phyloP scores from a whole-genome alignment of 495 filamentous ascomycete species.

The Podospora pseudocomata region DNA sequence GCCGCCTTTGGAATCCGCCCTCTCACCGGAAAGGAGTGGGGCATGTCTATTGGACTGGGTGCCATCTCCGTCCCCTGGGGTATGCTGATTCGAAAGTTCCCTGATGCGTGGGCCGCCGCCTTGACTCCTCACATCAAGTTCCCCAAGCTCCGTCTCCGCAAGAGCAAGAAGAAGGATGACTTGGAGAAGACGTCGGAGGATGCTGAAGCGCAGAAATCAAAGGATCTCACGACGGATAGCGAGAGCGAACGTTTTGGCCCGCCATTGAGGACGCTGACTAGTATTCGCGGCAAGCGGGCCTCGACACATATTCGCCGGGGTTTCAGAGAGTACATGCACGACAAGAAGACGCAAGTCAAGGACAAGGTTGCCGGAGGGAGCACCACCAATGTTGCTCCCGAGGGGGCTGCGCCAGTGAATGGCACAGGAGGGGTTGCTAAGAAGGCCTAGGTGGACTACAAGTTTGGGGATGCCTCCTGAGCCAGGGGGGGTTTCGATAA shows the following conservation, averaged over 20 bases:
- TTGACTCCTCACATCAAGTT: constrained; percentile 21
- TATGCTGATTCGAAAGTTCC: constrained; percentile 57
- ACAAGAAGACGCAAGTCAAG: constrained; percentile 30
- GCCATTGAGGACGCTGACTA: constrained; percentile 26
- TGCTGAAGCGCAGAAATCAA: not conserved
- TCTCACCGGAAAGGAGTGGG: constrained; percentile 66
- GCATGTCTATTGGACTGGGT: constrained; percentile 65
- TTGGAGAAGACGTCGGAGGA: not conserved
- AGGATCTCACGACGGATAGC: constrained; percentile 8
- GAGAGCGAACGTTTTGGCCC: constrained; percentile 3
- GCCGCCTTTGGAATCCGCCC: constrained; percentile 64
- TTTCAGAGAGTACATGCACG: constrained; percentile 30
- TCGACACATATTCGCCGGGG: constrained; percentile 22
- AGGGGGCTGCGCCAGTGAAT: not conserved
- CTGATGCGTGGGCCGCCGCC: constrained; percentile 45
- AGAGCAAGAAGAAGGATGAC: constrained; percentile 12
- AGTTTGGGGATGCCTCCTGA: not conserved
- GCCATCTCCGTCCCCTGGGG: constrained; percentile 69
- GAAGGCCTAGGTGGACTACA: not conserved
- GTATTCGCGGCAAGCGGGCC: constrained; percentile 26
- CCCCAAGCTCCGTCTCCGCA: constrained; percentile 19
- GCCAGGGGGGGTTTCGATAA: not conserved
- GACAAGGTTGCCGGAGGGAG: constrained; percentile 10
- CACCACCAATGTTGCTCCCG: constrained; percentile 5
- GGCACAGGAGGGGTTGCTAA: not conserved